phyloP scores from a whole-genome alignment of 2,329 filamentous ascomycete species.

The Neofusicoccum ribis region DNA sequence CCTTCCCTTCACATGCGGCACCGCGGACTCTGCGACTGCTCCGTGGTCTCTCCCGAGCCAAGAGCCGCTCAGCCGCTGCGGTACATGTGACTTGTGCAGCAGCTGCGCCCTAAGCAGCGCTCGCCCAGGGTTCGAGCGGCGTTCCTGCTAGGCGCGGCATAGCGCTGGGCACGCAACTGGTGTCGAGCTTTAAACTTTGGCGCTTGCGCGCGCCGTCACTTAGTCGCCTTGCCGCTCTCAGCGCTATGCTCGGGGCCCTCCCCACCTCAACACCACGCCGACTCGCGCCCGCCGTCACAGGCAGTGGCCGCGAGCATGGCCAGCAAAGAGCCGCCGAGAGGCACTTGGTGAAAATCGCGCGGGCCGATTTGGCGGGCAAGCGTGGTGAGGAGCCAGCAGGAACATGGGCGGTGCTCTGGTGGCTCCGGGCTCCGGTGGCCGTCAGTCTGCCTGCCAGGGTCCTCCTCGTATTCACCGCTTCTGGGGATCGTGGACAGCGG shows the following conservation, averaged over 20 bases:
- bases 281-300: not conserved
- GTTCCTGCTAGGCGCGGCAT: not conserved
- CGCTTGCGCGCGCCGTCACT: conserved; percentile 10
- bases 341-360: not conserved
- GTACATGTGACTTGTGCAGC: not conserved
- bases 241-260: not conserved
- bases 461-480: not conserved
- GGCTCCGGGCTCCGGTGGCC: not conserved
- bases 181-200: not conserved
- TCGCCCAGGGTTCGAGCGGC: not conserved
- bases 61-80: not conserved
- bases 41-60: too few species aligned
- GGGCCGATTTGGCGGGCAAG: not conserved
- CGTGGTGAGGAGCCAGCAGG: not conserved
- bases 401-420: too few species aligned
- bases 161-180: not conserved
- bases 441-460: not conserved
- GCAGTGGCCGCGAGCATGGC: too few species aligned
- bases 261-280: conserved; percentile 9
- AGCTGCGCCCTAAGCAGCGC: not conserved
- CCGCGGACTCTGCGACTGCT: not conserved
- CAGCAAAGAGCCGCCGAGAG: not conserved
- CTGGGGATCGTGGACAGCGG: not conserved
- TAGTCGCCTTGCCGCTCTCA: not conserved
- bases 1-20: not conserved